These are phyloP conservation scores for Porodaedalea pini DNA, from an alignment of 1,284 basidiomycete species.

Conservation along the genomic window DNA sequence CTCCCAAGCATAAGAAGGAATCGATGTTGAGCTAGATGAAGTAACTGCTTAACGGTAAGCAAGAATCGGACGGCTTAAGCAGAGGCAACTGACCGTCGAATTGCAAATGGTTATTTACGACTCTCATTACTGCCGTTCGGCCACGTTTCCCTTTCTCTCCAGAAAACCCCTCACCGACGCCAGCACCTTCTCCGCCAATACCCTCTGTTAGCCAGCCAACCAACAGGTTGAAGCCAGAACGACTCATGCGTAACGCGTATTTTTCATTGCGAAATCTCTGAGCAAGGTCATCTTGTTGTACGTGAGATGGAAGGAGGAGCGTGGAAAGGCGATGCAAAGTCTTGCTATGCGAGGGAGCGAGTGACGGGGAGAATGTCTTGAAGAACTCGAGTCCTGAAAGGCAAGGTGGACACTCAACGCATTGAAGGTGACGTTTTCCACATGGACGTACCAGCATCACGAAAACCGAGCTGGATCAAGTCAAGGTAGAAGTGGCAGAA, in stretches of 20 bases:
- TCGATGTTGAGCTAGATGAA: conserved; percentile 60
- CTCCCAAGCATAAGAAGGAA: conserved; percentile 68
- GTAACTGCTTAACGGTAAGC: conserved; percentile 49
- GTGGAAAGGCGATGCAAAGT: conserved; percentile 82
- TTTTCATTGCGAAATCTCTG: conserved; percentile 88
- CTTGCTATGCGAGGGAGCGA: conserved; percentile 67
- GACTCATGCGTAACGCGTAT: conserved; percentile 87
- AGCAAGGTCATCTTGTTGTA: conserved; percentile 79
- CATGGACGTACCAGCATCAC: conserved; percentile 71
- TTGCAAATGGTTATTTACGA: conserved; percentile 90
- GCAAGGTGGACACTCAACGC: conserved; percentile 7
- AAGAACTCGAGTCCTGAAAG: conserved; percentile 72
- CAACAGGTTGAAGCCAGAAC: conserved; percentile 88
- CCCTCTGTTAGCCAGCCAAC: conserved; percentile 96
- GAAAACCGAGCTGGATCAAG: conserved; percentile 86
- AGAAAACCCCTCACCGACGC: conserved; percentile 78
- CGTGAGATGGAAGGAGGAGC: conserved; percentile 80
- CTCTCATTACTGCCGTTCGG: conserved; percentile 82
- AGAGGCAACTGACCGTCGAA: conserved; percentile 70
- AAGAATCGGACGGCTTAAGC: conserved; percentile 9
- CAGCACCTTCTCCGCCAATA: conserved; percentile 79
- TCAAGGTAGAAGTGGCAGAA: conserved; percentile 98
- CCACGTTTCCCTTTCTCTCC: conserved; percentile 79
- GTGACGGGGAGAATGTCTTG: conserved; percentile 63
- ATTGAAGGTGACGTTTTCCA: background rate